These are phyloP conservation scores for Claviceps pusilla DNA, from an alignment of 2,329 filamentous ascomycete species.

Conservation along the genomic window DNA sequence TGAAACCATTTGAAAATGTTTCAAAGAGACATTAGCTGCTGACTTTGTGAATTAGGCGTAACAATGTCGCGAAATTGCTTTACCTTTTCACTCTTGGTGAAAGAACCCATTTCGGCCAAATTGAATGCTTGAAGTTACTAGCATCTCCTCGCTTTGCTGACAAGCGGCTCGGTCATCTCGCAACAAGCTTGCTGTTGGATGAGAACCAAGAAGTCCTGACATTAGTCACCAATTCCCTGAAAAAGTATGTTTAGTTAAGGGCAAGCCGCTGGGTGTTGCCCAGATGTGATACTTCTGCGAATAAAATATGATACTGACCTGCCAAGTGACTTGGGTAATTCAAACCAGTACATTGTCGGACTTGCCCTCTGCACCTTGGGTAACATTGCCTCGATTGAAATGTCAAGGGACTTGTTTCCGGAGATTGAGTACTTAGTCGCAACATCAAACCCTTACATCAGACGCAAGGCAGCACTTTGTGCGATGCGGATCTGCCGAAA, in stretches of 20 bases:
- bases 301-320: conserved; percentile 8
- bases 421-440: conserved; percentile 87
- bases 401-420: conserved; percentile 92
- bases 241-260: conserved; percentile 52
- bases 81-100: conserved; percentile 97
- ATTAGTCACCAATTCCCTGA: conserved; percentile 90
- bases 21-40: background rate
- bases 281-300: background rate
- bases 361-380: conserved; percentile 90
- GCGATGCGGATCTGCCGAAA: conserved; percentile 98
- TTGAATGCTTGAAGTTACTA: conserved; percentile 94
- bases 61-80: conserved; percentile 96
- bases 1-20: too few relatives aligned
- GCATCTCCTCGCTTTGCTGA: conserved; percentile 95
- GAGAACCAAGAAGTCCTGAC: conserved; percentile 98
- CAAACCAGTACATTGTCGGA: conserved; percentile 96
- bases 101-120: conserved; percentile 96
- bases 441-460: conserved; percentile 94
- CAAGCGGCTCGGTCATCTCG: conserved; percentile 88
- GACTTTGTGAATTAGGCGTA: conserved; percentile 46
- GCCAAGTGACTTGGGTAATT: conserved; percentile 78
- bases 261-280: background rate
- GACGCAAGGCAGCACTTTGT: conserved; percentile 92
- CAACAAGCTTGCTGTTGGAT: conserved; percentile 88
- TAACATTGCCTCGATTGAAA: conserved; percentile 95